phyloP scores from a whole-genome alignment of 1,284 basidiomycete genomes.

The Coriolopsis trogii region DNA sequence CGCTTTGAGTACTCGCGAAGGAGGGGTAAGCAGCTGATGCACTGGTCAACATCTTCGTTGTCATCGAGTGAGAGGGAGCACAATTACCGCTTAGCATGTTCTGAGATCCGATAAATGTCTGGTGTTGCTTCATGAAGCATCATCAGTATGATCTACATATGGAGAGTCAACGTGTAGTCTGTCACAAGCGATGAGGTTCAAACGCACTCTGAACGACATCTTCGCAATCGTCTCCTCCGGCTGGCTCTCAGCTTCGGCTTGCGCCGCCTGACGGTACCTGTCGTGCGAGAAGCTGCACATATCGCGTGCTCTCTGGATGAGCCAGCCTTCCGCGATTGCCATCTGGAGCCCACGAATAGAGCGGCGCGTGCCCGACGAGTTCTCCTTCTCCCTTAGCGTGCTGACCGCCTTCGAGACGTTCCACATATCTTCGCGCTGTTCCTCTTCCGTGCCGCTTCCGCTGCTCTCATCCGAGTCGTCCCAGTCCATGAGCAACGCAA shows the following conservation, averaged over 20 bases:
- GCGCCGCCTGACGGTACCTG: constrained; percentile 69
- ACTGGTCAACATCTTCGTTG: background rate
- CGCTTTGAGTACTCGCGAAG: constrained; percentile 61
- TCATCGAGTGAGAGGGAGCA: too few species aligned
- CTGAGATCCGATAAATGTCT: constrained; percentile 68
- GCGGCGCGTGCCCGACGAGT: constrained; percentile 44
- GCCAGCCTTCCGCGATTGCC: constrained; percentile 70
- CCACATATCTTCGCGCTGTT: constrained; percentile 54
- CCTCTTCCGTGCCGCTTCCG: constrained; percentile 53
- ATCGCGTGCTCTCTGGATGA: constrained; percentile 68
- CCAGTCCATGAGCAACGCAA: constrained; percentile 72
- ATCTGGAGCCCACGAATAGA: constrained; percentile 70
- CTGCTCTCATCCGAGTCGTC: constrained; percentile 55
- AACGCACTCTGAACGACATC: constrained; percentile 65
- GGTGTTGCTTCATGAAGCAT: constrained; percentile 62
- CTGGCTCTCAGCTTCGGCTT: constrained; percentile 55
- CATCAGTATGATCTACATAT: constrained; percentile 63
- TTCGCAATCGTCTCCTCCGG: constrained; percentile 56
- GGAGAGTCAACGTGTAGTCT: background rate
- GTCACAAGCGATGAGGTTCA: background rate
- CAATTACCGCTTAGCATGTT: constrained; percentile 62
- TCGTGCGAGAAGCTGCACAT: constrained; percentile 78
- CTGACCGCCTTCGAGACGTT: constrained; percentile 53
- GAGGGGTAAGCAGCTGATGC: constrained; percentile 56
- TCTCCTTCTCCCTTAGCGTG: constrained; percentile 44